Base-by-base conservation (phyloP, 1,139 yeast genomes). In the Nakaseomyces delphensis region DNA sequence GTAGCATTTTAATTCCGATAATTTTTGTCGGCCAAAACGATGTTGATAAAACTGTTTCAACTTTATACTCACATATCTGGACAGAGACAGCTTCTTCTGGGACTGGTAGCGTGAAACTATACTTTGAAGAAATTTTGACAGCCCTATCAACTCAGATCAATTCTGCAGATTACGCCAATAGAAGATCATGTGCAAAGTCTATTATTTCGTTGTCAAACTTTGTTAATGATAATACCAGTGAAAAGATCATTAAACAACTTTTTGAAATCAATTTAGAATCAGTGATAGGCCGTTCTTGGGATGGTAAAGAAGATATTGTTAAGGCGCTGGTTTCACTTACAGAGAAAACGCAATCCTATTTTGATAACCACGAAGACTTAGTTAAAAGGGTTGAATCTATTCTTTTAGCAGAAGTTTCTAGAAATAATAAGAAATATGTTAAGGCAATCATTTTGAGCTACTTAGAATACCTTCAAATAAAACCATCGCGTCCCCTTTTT, bases 11-110 rank as follows among this genome's bases (percentile, higher is more conserved):
- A 46, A 65, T 87, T 47, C 97, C 97, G 0, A 65, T 91, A 45
- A 74, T 89, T 0, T 89, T 78, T 56, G 67, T 91, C 47, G 96
- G 87, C 1, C 78, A 76, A 53, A 80, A 81, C 55, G 95, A 86
- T 57, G 58, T 70, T 1, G 73, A 69, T 24, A 64, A 67, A 27
- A 67, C 65, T 3, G 76, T 76, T 1, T 55, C 69, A 2, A 61
- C 62, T 4, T 60, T 68, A 3, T 89, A 82, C 57, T 78, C 73
- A 19, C 68, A 70, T 28, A 83, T 77, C 40, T 91, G 96, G 97
- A 69, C 74, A 16, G 95, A 85, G 53, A 80, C 82, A 46, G 47
- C 62, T 3, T 75, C 94, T 0, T 81, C 89, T 23, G 84, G 84
- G 5, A 66, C 73, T 16, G 84, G 79, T 33, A 80, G 95, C 0